Evolutionary conservation across 345 rosid species (phyloP).

Genomic region (Brassica juncea): DNA sequence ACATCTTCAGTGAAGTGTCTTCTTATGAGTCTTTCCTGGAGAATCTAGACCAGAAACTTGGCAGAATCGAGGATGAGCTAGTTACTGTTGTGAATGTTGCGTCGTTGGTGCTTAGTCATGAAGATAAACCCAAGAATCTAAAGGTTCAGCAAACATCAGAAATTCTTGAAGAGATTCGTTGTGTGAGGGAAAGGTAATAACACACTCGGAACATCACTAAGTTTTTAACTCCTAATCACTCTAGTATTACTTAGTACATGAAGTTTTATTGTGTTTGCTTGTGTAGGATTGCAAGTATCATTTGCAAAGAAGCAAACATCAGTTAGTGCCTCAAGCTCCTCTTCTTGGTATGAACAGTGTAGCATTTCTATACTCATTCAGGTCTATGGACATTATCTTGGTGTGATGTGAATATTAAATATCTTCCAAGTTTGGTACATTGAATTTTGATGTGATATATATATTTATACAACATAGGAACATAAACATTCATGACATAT

Average conservation of each 20-base stretch:
- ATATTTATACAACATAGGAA: background rate
- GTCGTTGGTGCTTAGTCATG: slow-evolving; percentile 48
- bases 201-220: slow-evolving; percentile 10
- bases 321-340: slow-evolving; percentile 16
- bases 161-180: slow-evolving; percentile 60
- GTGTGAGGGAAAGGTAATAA: slow-evolving; percentile 62
- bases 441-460: slow-evolving; percentile 27
- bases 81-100: slow-evolving; percentile 62
- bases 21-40: slow-evolving; percentile 68
- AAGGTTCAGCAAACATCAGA: slow-evolving; percentile 64
- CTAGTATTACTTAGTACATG: background rate
- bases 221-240: slow-evolving; percentile 4
- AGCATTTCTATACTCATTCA: slow-evolving; percentile 6
- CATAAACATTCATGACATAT: slow-evolving; percentile 20
- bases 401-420: slow-evolving; percentile 23
- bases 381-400: slow-evolving; percentile 14
- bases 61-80: slow-evolving; percentile 66
- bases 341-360: slow-evolving; percentile 12
- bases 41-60: slow-evolving; percentile 61
- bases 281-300: slow-evolving; percentile 36
- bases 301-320: slow-evolving; percentile 26
- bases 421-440: background rate
- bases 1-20: slow-evolving; percentile 42
- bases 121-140: slow-evolving; percentile 52
- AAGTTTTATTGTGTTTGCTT: background rate